Evolutionary conservation across 2,329 filamentous ascomycete species (phyloP), one percentile per base, ranked within the genome.

Genomic region (Arthrinium phaeospermum): DNA sequence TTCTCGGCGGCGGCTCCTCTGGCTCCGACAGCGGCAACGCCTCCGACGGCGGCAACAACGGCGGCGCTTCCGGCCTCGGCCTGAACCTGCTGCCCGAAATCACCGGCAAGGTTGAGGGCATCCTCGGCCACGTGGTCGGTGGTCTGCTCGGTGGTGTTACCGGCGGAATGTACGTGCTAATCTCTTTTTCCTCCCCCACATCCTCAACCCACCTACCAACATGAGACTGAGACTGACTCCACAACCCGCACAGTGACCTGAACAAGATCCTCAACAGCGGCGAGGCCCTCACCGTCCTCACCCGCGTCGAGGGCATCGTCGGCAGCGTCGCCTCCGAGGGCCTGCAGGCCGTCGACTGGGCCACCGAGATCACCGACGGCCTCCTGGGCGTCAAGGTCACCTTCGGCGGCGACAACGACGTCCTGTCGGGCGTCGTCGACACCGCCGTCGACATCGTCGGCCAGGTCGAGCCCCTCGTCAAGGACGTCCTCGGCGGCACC

Each of bases 391-490:
- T 71, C 34, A 69, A 69, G 24, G 45, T 16, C 13, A 53, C 47
- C 49, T 68, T 71, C 16, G 61, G 34, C 13, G 70, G 46, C 64
- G 57, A 51, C 47, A 67, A 34, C 46, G 68, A 61, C 34, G 46
- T 68, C 46, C 51, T 67, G 4, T 46, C 70, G 14, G 51, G 51
- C 30, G 70, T 41, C 64, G 24, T 68, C 47, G 64, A 47, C 34
- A 14, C n/a, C 45, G 70, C 61, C 67, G 57, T 69, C 70, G 68
- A 61, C 67, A 68, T 71, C 46, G 64, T 71, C 44, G 67, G 46
- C 61, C 45, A 69, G 67, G 27, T 57, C 14, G 34, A 68, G 64
- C 46, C 47, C n/a, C 61, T 71, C 13, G 16, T 57, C 24, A 68
- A 57, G n/a, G 67, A 46, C 64, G 51, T 71, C 67, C 27, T 69